A percentile compares a stretch with the other conserved stretches of the same genome.
phyloP scores from a whole-genome alignment of 192 early-diverging fungal species.

The Radiomyces spectabilis region DNA sequence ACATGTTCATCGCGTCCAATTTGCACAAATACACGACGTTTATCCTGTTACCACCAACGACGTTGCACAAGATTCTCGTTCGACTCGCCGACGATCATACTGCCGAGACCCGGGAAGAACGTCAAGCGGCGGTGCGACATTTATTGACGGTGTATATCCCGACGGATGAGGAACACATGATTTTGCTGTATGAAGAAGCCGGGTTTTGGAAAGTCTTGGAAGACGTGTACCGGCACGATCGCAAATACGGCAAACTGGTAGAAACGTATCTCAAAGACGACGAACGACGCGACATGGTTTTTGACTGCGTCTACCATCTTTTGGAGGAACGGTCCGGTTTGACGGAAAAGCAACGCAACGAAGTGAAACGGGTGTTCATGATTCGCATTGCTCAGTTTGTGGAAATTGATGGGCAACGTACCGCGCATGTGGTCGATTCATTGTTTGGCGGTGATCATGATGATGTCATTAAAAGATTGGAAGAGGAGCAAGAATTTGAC shows the following conservation, averaged over 20 bases:
- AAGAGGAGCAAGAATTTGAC: constrained; percentile 25
- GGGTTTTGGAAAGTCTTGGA: constrained; percentile 51
- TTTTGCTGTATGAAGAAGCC: constrained; percentile 42
- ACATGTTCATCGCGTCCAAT: constrained; percentile 48
- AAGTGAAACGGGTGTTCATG: constrained; percentile 40
- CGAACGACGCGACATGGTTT: constrained; percentile 33
- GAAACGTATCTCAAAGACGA: constrained; percentile 49
- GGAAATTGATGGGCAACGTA: constrained; percentile 50
- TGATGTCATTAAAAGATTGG: constrained; percentile 33
- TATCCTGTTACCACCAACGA: constrained; percentile 43
- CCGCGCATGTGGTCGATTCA: constrained; percentile 40
- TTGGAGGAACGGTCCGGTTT: constrained; percentile 26
- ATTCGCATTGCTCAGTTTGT: constrained; percentile 48
- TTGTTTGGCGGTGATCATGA: constrained; percentile 47
- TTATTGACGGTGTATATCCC: constrained; percentile 47
- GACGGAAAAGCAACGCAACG: constrained; percentile 35
- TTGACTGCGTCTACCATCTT: constrained; percentile 42
- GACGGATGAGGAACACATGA: constrained; percentile 41
- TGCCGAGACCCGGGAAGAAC: constrained; percentile 37
- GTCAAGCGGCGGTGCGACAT: constrained; percentile 45
- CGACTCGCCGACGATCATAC: constrained; percentile 38
- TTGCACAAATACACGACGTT: constrained; percentile 49
- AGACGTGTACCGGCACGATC: constrained; percentile 45
- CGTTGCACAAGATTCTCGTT: constrained; percentile 42
- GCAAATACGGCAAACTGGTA: constrained; percentile 45